Percentiles rank a stretch among this genome's conserved stretches.
phyloP scores from a whole-genome alignment of 2,329 filamentous ascomycete species.

The Nemania serpens region DNA sequence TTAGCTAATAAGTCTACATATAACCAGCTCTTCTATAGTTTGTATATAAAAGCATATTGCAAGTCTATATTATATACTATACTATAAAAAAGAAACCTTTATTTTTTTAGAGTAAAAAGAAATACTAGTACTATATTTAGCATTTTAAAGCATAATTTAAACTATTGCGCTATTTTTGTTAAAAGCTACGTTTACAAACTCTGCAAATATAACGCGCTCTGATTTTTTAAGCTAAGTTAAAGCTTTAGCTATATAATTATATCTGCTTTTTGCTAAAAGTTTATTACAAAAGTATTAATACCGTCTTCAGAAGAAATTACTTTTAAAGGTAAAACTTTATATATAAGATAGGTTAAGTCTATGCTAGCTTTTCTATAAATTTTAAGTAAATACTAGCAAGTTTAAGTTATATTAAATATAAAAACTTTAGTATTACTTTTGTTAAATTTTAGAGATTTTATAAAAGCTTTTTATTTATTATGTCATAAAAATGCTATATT shows the following conservation, averaged over 20 bases:
- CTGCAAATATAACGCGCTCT: slow-evolving; percentile 51
- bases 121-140: not conserved
- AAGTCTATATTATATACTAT: slow-evolving; percentile 17
- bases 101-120: slow-evolving; percentile 16
- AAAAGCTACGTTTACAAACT: slow-evolving; percentile 56
- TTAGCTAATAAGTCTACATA: slow-evolving; percentile 47
- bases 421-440: slow-evolving; percentile 49
- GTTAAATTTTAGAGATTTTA: slow-evolving; percentile 53
- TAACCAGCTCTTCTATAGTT: slow-evolving; percentile 57
- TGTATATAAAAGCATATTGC: slow-evolving; percentile 24
- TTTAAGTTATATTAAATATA: slow-evolving; percentile 78
- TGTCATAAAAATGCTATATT: slow-evolving; percentile 76
- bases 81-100: slow-evolving; percentile 28
- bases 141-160: slow-evolving; percentile 9
- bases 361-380: slow-evolving; percentile 87
- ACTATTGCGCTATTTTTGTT: slow-evolving; percentile 19
- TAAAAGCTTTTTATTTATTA: slow-evolving; percentile 66
- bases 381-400: slow-evolving; percentile 68
- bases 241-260: slow-evolving; percentile 45
- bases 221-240: slow-evolving; percentile 58
- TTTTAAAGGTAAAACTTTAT: slow-evolving; percentile 41
- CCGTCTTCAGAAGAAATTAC: slow-evolving; percentile 38
- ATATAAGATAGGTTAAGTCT: slow-evolving; percentile 54
- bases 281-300: slow-evolving; percentile 31
- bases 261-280: slow-evolving; percentile 45